These are phyloP conservation scores for Blastomyces emzantsi DNA, from an alignment of 2,329 filamentous ascomycete genomes.

Conservation along the genomic window DNA sequence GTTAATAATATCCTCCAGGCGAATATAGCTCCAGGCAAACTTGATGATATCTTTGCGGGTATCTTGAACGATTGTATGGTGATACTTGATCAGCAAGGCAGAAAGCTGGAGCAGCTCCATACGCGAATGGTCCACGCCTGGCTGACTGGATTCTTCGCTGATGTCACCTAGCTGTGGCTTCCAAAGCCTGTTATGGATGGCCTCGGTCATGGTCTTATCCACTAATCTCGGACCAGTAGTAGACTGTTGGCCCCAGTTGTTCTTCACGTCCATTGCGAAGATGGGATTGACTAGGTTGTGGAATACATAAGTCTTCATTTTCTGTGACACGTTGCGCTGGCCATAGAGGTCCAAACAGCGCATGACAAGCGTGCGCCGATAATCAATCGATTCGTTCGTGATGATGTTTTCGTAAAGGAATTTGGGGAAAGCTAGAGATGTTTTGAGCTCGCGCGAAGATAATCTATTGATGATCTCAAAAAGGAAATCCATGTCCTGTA, in stretches of 20 bases:
- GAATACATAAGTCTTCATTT: conserved; percentile 85
- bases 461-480: conserved; percentile 77
- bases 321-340: conserved; percentile 67
- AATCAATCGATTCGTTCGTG: conserved; percentile 72
- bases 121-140: conserved; percentile 86
- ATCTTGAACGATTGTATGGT: conserved; percentile 78
- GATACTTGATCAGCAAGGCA: conserved; percentile 90
- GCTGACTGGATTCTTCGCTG: conserved; percentile 71
- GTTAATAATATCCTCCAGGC: conserved; percentile 97
- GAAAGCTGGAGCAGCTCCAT: conserved; percentile 96
- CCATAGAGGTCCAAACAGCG: conserved; percentile 84
- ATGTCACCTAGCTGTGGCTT: conserved; percentile 75
- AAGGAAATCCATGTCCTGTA: conserved; percentile 70
- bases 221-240: conserved; percentile 62
- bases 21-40: conserved; percentile 97
- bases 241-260: conserved; percentile 54
- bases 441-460: conserved; percentile 72
- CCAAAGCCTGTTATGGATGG: conserved; percentile 89
- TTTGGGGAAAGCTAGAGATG: conserved; percentile 62
- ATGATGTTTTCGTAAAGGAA: conserved; percentile 85
- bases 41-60: conserved; percentile 97
- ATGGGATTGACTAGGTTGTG: conserved; percentile 93
- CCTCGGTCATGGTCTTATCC: conserved; percentile 78
- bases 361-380: conserved; percentile 71
- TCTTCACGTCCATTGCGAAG: conserved; percentile 90